Evolutionary conservation across 768 basidiomycete species (phyloP), one percentile per base, ranked within the genome.

Genomic region (Cantharellus anzutake): DNA sequence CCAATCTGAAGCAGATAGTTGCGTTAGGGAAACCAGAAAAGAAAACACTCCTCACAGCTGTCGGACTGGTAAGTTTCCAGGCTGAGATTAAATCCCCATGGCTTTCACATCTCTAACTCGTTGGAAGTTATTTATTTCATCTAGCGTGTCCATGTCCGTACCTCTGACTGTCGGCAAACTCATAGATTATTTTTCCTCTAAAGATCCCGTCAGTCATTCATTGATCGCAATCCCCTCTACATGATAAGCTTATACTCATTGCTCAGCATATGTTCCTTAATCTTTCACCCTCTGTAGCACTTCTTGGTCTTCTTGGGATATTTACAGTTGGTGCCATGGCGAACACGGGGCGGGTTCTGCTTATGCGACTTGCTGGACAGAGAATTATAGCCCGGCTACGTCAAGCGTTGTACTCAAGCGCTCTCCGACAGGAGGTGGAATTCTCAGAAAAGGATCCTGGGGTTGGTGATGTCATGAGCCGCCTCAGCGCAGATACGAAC

Each of bases 101-200:
- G 42, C 39, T 55, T 11, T 11, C 52, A 11, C 52, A 11, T 11
- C 35, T 37, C 52, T 29, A 2, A 2, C 2, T 34, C 37, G 3
- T 52, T 3, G 3, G 0, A 71, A 94, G 63, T 75, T 97, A 4
- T 69, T 93, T 14, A 76, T 90, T n/a, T 94, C 92, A 0, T 89
- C 90, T 4, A 74, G 84, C 2, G 87, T 99, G 29, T 86, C 89
- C 2, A 86, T 97, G 82, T 86, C 84, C 63, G 78, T 98, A 7
- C 94, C 94, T 0, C 80, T 96, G 65, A 91, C 91, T 1, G 83
- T 97, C 66, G 94, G 94, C 5, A 87, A 82, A 68, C 74, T 98
- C 57, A 96, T 99, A 62, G 93, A 97, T 71, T 91, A 85, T 72
- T 98, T 96, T 70, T 82, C 85, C 0, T 73, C 82, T 4, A 64